phyloP scores from a whole-genome alignment of 441 rosid species.

The Corymbia citriodora region DNA sequence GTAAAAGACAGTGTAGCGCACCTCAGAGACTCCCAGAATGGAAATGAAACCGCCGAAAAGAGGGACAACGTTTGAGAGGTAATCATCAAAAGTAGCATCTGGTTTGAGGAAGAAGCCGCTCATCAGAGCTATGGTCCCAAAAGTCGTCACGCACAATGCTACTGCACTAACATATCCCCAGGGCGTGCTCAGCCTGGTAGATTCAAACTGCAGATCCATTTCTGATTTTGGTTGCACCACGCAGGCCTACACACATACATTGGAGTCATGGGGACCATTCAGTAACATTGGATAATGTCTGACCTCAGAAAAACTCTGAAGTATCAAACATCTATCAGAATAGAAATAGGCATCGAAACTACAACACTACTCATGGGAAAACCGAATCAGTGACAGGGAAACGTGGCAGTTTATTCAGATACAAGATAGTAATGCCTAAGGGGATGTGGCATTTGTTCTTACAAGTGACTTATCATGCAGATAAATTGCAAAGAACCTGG shows the following conservation, averaged over 20 bases:
- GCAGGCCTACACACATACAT: slow-evolving; percentile 54
- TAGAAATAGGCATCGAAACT: background rate
- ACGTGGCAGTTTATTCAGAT: background rate
- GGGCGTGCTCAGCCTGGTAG: slow-evolving; percentile 73
- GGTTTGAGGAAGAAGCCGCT: slow-evolving; percentile 94
- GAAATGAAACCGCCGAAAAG: slow-evolving; percentile 82
- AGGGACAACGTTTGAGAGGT: slow-evolving; percentile 63
- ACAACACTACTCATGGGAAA: background rate
- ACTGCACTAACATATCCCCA: slow-evolving; percentile 72
- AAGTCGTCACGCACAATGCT: slow-evolving; percentile 60
- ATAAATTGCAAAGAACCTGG: background rate
- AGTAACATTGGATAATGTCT: accelerated
- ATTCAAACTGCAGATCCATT: slow-evolving; percentile 73
- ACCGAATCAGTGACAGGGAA: background rate
- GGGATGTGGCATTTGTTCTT: background rate
- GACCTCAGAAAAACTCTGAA: background rate
- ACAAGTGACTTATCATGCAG: background rate
- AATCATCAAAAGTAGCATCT: slow-evolving; percentile 74
- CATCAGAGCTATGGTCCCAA: slow-evolving; percentile 83
- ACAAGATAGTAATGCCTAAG: background rate
- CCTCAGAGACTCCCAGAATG: slow-evolving; percentile 91
- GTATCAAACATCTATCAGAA: background rate
- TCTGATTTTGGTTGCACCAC: slow-evolving; percentile 90
- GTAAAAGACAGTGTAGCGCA: background rate
- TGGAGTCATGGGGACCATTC: background rate